A percentile compares a stretch with the other conserved stretches of the same genome.
phyloP scores from a whole-genome alignment of 2,329 filamentous ascomycete species.

The Verticillium zaregamsianum region DNA sequence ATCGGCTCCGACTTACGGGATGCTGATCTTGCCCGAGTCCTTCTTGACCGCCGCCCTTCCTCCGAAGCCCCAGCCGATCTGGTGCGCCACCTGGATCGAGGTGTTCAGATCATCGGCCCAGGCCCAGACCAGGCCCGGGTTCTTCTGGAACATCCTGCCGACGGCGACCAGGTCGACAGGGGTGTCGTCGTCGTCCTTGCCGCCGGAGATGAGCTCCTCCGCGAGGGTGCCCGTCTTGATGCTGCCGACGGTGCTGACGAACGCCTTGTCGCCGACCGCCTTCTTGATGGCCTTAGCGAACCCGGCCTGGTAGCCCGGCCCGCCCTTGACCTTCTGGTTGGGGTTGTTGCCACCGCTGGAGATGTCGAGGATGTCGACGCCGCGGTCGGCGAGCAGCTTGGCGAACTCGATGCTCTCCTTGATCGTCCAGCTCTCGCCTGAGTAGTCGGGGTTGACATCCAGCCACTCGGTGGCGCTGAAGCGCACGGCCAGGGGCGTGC shows the following conservation, averaged over 20 bases:
- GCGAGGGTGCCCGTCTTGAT: constrained; percentile 41
- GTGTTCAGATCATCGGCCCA: constrained; percentile 51
- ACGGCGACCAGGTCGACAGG: constrained; percentile 45
- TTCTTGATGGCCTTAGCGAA: constrained; percentile 70
- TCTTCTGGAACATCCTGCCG: constrained; percentile 54
- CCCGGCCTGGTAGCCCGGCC: constrained; percentile 65
- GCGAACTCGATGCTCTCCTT: constrained; percentile 63
- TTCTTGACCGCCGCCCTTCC: constrained; percentile 24
- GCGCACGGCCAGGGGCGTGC: constrained; percentile 69
- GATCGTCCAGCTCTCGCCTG: constrained; percentile 61
- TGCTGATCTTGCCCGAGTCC: not conserved
- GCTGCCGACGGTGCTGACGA: constrained; percentile 43
- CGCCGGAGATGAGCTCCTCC: constrained; percentile 39
- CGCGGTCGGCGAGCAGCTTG: constrained; percentile 55
- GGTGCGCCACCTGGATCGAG: constrained; percentile 42
- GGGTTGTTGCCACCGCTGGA: constrained; percentile 63
- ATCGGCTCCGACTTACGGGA: not conserved
- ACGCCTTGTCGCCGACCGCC: constrained; percentile 57
- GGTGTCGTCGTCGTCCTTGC: constrained; percentile 26
- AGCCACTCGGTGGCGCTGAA: constrained; percentile 76
- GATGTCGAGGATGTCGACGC: constrained; percentile 73
- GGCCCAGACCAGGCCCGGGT: constrained; percentile 50
- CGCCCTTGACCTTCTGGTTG: constrained; percentile 50
- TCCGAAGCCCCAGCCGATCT: constrained; percentile 53
- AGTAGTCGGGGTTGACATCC: constrained; percentile 50